Evolutionary conservation across 768 basidiomycete species (phyloP), one percentile per base, ranked within the genome.

Genomic region (Panaeolus papilionaceus): DNA sequence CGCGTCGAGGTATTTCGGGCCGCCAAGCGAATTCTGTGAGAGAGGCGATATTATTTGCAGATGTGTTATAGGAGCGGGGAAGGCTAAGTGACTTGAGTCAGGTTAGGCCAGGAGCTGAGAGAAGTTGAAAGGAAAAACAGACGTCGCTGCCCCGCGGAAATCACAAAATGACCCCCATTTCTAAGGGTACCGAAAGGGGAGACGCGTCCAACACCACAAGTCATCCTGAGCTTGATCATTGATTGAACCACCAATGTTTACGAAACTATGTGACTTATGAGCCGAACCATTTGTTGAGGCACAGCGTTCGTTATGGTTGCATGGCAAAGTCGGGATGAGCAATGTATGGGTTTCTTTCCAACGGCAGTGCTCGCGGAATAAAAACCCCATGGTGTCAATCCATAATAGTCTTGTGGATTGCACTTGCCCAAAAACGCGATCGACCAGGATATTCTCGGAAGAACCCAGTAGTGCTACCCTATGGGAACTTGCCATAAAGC

Each of bases 371-470:
- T 58, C 54, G 54, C 54, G 54, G 54, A 28, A 58, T 58, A 28
- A 4, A 58, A 37, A 58, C 54, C 28, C 33, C 54, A 58, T 58
- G 54, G 33, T 58, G 54, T 11, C 26, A 58, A 33, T 16, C 54
- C 54, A 58, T 58, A 58, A 33, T 58, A 58, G 54, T 58, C 14
- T 33, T 12, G 54, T 58, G 54, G 54, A 58, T 58, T 58, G 54
- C 54, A 58, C 10, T 58, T 58, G 54, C 54, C 54, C 54, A 58
- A 58, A 12, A 58, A 33, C 28, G 54, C 54, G 54, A 58, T 58
- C 54, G 54, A 12, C 26, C 54, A 33, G 4, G 26, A 6, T 16
- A 58, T 37, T 58, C 28, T 58, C 54, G 54, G 54, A 58, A 58
- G 26, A 28, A 49, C 33, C 54, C 54, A 58, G 33, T 28, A 37